Percentiles rank a stretch among this genome's conserved stretches.
These are phyloP conservation scores for Phialophora tarda DNA, from an alignment of 2,329 filamentous ascomycete genomes.

Conservation along the genomic window DNA sequence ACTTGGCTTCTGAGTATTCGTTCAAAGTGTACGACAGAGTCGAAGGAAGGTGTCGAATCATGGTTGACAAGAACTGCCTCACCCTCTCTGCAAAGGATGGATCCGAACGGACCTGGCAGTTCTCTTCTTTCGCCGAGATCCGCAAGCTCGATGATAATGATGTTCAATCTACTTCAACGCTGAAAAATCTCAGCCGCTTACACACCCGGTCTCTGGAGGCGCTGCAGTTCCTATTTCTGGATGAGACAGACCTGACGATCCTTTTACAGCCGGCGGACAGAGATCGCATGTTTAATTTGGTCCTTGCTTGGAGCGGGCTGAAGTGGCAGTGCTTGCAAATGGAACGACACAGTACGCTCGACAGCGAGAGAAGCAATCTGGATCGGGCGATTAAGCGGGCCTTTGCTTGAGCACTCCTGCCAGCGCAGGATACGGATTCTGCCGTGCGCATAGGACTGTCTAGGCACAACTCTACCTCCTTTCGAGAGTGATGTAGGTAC, in stretches of 20 bases:
- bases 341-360: conserved; percentile 28
- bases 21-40: conserved; percentile 26
- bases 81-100: conserved; percentile 1
- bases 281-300: conserved; percentile 40
- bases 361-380: conserved; percentile 25
- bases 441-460: background rate
- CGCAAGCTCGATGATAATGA: conserved; percentile 29
- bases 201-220: conserved; percentile 21
- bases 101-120: conserved; percentile 15
- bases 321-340: conserved; percentile 38
- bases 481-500: background rate
- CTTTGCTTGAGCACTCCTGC: conserved; percentile 24
- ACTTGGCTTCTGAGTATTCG: background rate
- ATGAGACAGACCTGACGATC: conserved; percentile 21
- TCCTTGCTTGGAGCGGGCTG: conserved; percentile 39
- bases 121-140: conserved; percentile 29
- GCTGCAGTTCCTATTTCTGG: conserved; percentile 24
- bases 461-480: background rate
- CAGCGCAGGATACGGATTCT: background rate
- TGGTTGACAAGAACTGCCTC: conserved; percentile 21
- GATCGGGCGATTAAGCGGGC: conserved; percentile 30
- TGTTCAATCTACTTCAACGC: conserved; percentile 10
- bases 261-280: conserved; percentile 33
- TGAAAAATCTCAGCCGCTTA: conserved; percentile 27
- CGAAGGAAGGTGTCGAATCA: conserved; percentile 13